A percentile compares a stretch with the other conserved stretches of the same genome.
These are phyloP conservation scores for Evernia prunastri DNA, from an alignment of 495 filamentous ascomycete genomes.

Conservation along the genomic window DNA sequence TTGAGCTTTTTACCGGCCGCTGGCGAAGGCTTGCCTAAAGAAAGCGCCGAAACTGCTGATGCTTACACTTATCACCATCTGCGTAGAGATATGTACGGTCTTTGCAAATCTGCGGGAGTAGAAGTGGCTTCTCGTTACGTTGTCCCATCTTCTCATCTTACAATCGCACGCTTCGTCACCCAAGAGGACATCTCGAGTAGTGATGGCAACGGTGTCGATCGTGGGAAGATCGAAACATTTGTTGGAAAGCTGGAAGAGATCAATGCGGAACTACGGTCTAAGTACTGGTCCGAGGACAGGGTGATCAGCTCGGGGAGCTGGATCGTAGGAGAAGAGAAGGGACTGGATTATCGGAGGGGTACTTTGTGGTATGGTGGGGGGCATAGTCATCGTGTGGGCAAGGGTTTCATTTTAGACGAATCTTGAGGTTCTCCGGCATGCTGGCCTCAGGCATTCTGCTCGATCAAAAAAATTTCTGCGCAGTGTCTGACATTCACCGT, in stretches of 20 bases:
- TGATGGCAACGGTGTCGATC: slow-evolving; percentile 31
- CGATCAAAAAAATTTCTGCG: no score
- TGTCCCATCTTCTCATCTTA: slow-evolving; percentile 82
- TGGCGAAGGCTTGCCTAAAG: slow-evolving; percentile 40
- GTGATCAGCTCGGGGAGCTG: slow-evolving; percentile 44
- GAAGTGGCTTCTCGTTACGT: slow-evolving; percentile 67
- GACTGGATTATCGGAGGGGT: slow-evolving; percentile 63
- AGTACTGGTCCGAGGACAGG: slow-evolving; percentile 57
- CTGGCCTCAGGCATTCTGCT: background rate
- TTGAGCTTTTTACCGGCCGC: slow-evolving; percentile 77
- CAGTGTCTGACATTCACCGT: background rate
- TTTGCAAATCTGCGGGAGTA: slow-evolving; percentile 52
- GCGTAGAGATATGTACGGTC: slow-evolving; percentile 64
- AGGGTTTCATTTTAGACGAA: slow-evolving; percentile 38
- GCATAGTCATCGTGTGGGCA: slow-evolving; percentile 52
- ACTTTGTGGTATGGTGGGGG: slow-evolving; percentile 81
- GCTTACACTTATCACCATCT: slow-evolving; percentile 86
- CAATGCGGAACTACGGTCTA: slow-evolving; percentile 60
- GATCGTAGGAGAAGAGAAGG: slow-evolving; percentile 71
- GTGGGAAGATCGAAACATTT: slow-evolving; percentile 49
- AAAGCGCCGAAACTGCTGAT: slow-evolving; percentile 37
- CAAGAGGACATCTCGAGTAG: slow-evolving; percentile 41
- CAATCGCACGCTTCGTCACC: slow-evolving; percentile 70
- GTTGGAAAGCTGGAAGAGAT: slow-evolving; percentile 65
- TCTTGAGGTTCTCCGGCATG: no score